Evolutionary conservation across 331 rosid species (phyloP), one percentile per base, ranked within the genome.

Genomic region (Prunus yedoensis): DNA sequence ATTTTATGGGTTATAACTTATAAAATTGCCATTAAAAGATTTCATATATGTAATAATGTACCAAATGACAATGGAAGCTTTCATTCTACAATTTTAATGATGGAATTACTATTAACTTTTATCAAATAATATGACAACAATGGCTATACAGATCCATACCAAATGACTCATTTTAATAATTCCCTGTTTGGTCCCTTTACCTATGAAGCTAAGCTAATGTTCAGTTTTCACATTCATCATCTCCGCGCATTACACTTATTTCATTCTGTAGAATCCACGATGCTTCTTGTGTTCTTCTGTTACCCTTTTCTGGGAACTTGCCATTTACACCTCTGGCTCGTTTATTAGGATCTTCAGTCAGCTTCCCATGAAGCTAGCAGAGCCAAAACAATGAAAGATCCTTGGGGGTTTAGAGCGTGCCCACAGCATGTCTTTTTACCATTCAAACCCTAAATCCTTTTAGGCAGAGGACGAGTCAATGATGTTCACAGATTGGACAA

Each of bases 121-220:
- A 77, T 67, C 46, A 67, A 76, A 27, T 20, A 32, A 49, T 69
- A 67, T 76, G 68, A 45, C 25, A 45, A 58, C 69, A 77, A 76
- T n/a, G 38, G 73, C 18, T 38, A 25, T 50, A 58, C 73, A 67
- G 50, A 15, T 46, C 49, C 8, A n/a, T 6, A 54, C 27, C 66
- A 35, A 57, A 49, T 47, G 54, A 46, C 46, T 43, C 51, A 15
- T 28, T 59, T 43, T 8, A 66, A 76, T 52, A 52, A 21, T 21
- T 30, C 23, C n/a, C 45, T 45, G 25, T 71, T 50, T 27, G 61
- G 49, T 38, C 47, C 70, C 62, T n/a, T 45, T 4, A 58, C 13
- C 43, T 30, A 13, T 4, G 4, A 17, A 2, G 13, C 23, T 41
- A 38, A 38, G 43, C 43, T 57, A 28, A 10, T 3, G 67, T 62